Conservation (phyloP, 192 early-diverging fungal species). For the Pilaira anomala region DNA sequence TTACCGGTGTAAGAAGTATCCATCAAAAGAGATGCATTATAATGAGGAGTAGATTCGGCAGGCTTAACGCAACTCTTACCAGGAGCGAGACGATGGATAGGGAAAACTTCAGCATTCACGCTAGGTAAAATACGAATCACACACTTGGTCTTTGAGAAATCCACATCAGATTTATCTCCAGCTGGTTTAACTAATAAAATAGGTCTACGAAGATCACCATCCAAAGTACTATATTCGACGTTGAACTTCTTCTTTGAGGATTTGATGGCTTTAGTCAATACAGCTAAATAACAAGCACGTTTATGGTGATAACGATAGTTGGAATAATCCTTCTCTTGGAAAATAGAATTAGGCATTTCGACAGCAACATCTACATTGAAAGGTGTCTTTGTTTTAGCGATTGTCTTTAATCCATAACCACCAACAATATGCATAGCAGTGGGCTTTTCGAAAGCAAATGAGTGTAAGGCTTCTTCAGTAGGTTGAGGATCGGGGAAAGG, state of each 20-base stretch:
- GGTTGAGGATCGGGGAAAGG: constrained; percentile 81
- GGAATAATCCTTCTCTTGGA: constrained; percentile 91
- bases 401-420: constrained; percentile 80
- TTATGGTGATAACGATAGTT: constrained; percentile 97
- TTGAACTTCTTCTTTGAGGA: constrained; percentile 46
- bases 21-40: constrained; percentile 79
- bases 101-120: constrained; percentile 61
- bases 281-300: constrained; percentile 85
- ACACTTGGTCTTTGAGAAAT: constrained; percentile 66
- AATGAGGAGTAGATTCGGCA: constrained; percentile 77
- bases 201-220: constrained; percentile 63
- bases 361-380: constrained; percentile 89
- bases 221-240: constrained; percentile 49
- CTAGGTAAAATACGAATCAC: constrained; percentile 80
- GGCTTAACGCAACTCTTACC: constrained; percentile 79
- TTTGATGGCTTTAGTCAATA: constrained; percentile 60
- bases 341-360: constrained; percentile 80
- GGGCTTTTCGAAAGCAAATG: constrained; percentile 76
- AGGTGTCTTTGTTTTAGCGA: constrained; percentile 50
- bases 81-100: constrained; percentile 70
- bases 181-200: constrained; percentile 57
- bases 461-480: constrained; percentile 65
- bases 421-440: constrained; percentile 79
- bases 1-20: constrained; percentile 75
- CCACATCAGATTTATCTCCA: constrained; percentile 53